Evolutionary conservation across 2,329 filamentous ascomycete species (phyloP), one percentile per base, ranked within the genome.

Genomic region (Cephalotrichum gorgonifer): DNA sequence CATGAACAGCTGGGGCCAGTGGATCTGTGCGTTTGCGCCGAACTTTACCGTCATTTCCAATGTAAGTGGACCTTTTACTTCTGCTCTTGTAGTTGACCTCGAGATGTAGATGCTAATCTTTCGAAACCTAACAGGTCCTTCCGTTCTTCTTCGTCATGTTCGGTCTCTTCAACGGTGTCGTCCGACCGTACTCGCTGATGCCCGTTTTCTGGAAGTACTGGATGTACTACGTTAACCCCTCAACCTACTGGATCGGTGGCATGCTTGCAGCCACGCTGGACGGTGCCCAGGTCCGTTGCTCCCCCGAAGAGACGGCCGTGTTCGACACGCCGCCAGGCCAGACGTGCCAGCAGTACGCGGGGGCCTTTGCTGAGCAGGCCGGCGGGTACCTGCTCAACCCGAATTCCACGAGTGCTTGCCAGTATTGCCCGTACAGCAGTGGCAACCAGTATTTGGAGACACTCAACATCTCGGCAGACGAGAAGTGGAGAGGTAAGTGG

Each of bases 171-270:
- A 80, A 83, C 47, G 88, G 88, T 1, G 94, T 94, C 67, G 75
- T 94, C 63, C 86, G 94, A 2, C 75, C 79, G 3, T 80, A 83
- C 3, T 76, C 71, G 1, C 76, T 82, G 2, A 73, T 94, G 33
- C 94, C 94, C 63, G 78, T 77, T 3, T 95, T 95, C 57, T 94
- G 86, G 81, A 79, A 81, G 62, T 93, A 94, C 58, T 86, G 86
- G 6, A 93, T 93, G 57, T 85, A 90, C 61, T 94, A 89, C 63
- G 90, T 90, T 60, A 86, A 94, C 62, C 94, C 94, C 59, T 86
- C 91, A 61, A 77, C 73, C 41, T 94, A 90, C 57, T 88, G 94
- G 4, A 94, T 94, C 61, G 80, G 91, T 60, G 88, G 86, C 12
- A 91, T 95, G 87, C 91, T 94, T 86, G 81, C 43, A 3, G 49